phyloP scores from a whole-genome alignment of 164 flowering plant genomes.

The Magnolia officinalis region DNA sequence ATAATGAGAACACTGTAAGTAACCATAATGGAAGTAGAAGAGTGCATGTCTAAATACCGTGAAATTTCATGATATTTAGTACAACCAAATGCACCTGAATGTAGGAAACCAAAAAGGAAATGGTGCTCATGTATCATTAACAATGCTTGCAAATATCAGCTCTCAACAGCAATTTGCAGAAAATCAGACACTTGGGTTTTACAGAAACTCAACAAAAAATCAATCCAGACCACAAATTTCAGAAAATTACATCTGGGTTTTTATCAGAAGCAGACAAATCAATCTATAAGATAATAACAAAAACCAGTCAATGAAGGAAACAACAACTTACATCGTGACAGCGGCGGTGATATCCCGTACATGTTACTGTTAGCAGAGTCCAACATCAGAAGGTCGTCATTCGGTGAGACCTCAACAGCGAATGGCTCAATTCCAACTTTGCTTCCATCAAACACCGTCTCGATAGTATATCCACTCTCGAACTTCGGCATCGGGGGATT shows the following conservation, averaged over 20 bases:
- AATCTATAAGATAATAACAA: not conserved
- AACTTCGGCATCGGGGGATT: conserved; percentile 77
- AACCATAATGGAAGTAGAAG: no score
- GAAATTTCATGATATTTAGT: not conserved
- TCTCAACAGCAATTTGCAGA: not conserved
- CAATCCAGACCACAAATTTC: not conserved
- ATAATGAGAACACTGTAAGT: no score
- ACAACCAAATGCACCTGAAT: not conserved
- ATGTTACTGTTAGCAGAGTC: conserved; percentile 86
- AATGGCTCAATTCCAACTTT: conserved; percentile 92
- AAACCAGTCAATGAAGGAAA: not conserved
- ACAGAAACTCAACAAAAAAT: not conserved
- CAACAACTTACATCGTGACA: conserved; percentile 31
- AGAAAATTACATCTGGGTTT: not conserved
- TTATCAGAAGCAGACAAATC: not conserved
- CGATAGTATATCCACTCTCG: conserved; percentile 87
- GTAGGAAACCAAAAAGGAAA: not conserved
- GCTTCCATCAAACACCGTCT: conserved; percentile 94
- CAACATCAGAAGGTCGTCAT: conserved; percentile 80
- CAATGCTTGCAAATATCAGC: not conserved
- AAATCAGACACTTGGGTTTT: not conserved
- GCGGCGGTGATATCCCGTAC: conserved; percentile 66
- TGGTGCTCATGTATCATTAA: not conserved
- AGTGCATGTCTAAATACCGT: not conserved
- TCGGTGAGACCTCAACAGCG: conserved; percentile 60